Evolutionary conservation across 192 early-diverging fungal genomes (phyloP), one percentile per base, ranked within the genome.

Genomic region (Coemansia sp.): DNA sequence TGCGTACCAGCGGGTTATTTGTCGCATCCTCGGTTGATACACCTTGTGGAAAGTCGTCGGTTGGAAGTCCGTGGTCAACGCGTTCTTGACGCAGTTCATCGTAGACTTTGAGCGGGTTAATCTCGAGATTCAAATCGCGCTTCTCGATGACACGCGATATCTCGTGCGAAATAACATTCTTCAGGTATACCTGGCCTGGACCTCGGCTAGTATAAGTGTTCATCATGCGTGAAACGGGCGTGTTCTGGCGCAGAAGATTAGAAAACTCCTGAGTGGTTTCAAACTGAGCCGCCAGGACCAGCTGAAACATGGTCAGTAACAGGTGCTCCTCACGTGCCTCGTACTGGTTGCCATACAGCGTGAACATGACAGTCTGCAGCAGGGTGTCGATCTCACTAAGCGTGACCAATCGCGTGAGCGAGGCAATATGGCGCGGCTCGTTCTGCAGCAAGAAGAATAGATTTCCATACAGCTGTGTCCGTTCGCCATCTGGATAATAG

Each of bases 171-270:
- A 92, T 74, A 22, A 94, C 90, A 21, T 89, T 86, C 69, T 94
- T 95, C 52, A 97, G 77, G 60, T 98, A 98, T 25, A 91, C 88
- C 82, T 95, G 93, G 25, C 95, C 95, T 6, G 92, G 92, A 9
- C 93, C 92, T 38, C 96, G 89, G 54, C 94, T 86, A 0, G 94
- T 95, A 73, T 98, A 98, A 2, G 94, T 94, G 32, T 95, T 95
- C 90, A 98, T 93, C 93, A 96, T 96, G 23, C 95, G 89, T n/a
- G 94, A 95, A 10, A 96, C 92, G 0, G 95, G 93, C 16, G 94
- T 95, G 82, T 98, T 98, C 62, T 94, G 93, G 26, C 95, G 89
- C 64, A 98, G 79, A 21, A 98, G 73, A 16, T 88, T 92, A 34
- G 87, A 89, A 58, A 94, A 95, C 65, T 95, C 92, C n/a, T 85